A percentile compares a stretch with the other conserved stretches of the same genome.
phyloP scores from a whole-genome alignment of 2,329 filamentous ascomycete genomes.

The Nakataea oryzae region DNA sequence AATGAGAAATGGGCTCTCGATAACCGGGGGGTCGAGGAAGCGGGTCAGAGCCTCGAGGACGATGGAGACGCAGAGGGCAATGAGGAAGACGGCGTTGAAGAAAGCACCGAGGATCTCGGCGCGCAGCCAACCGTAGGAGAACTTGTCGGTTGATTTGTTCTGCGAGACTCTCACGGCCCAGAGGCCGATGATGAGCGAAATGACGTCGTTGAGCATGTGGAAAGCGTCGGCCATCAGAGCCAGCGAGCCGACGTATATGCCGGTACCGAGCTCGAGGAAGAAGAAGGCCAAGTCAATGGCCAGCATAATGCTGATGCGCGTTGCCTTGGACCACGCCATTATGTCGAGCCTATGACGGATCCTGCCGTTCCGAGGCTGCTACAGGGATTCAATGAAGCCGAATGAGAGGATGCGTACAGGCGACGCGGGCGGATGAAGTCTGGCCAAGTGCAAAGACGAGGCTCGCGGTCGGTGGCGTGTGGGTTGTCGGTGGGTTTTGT shows the following conservation, averaged over 20 bases:
- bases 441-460: background rate
- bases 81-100: conserved; percentile 95
- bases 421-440: background rate
- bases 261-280: conserved; percentile 74
- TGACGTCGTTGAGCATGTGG: conserved; percentile 98
- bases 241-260: conserved; percentile 81
- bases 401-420: background rate
- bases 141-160: conserved; percentile 77
- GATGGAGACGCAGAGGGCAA: conserved; percentile 92
- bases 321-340: conserved; percentile 91
- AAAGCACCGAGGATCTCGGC: conserved; percentile 94
- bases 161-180: conserved; percentile 92
- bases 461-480: background rate
- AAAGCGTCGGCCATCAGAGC: conserved; percentile 95
- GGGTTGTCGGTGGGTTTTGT: background rate
- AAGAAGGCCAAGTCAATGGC: conserved; percentile 86
- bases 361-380: background rate
- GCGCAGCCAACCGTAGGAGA: conserved; percentile 95
- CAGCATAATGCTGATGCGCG: conserved; percentile 86
- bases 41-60: conserved; percentile 90
- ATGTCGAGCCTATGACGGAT: background rate
- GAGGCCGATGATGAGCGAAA: conserved; percentile 81
- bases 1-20: conserved; percentile 76
- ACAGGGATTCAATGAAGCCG: background rate
- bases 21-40: conserved; percentile 82